Percentiles rank a stretch among this genome's conserved stretches.
phyloP scores from a whole-genome alignment of 2,329 filamentous ascomycete genomes.

The Tolypocladium guangdongense region DNA sequence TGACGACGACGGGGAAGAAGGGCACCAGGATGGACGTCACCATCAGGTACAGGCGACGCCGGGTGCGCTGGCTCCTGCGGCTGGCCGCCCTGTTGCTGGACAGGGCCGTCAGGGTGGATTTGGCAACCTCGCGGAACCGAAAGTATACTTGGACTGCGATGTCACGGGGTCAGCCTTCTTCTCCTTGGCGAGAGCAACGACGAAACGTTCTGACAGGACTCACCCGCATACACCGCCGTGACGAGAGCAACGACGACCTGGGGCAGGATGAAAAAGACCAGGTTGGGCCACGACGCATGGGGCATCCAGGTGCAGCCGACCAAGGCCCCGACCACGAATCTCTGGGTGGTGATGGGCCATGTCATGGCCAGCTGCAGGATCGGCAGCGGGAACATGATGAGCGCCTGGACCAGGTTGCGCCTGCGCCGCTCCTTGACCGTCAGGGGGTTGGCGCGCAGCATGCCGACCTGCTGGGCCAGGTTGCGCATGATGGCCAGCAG shows the following conservation, averaged over 20 bases:
- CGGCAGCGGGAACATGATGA: conserved; percentile 45
- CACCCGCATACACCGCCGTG: conserved; percentile 37
- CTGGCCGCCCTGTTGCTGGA: conserved; percentile 27
- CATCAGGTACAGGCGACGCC: conserved; percentile 45
- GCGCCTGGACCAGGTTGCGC: conserved; percentile 33
- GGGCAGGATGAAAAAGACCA: conserved; percentile 37
- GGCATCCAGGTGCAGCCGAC: conserved; percentile 36
- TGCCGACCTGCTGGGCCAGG: conserved; percentile 37
- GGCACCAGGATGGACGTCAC: conserved; percentile 38
- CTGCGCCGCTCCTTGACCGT: conserved; percentile 28
- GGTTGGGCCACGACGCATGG: conserved; percentile 34
- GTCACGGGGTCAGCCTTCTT: neutral
- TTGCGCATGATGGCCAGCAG: conserved; percentile 45
- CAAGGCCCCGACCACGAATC: conserved; percentile 39
- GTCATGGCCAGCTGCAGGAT: conserved; percentile 36
- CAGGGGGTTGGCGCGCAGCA: conserved; percentile 29
- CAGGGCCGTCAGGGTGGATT: conserved; percentile 27
- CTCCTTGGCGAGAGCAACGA: neutral
- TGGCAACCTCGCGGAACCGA: conserved; percentile 36
- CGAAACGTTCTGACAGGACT: conserved; percentile 12
- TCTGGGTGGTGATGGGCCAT: conserved; percentile 33
- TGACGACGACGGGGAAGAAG: conserved; percentile 37
- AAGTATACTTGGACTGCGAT: conserved; percentile 33
- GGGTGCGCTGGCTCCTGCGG: conserved; percentile 34
- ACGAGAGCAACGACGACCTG: conserved; percentile 30